Conservation (phyloP, 2,329 filamentous ascomycete genomes). For the Fusarium piperis region DNA sequence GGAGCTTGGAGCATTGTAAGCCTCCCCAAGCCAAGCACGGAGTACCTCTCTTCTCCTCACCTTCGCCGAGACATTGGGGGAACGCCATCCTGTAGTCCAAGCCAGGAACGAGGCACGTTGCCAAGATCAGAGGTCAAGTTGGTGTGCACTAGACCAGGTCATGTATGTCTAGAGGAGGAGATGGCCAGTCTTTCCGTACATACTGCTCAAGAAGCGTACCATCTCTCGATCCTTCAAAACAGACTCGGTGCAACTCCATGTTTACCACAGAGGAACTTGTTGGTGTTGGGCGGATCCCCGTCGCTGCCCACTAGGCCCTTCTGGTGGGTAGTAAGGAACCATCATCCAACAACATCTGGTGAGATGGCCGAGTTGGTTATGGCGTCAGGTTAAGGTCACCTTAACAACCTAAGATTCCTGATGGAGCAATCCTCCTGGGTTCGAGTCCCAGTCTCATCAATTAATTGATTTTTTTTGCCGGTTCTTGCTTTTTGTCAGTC, state of each 20-base stretch:
- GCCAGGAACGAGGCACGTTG: background rate
- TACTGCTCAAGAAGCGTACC: background rate
- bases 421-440: background rate
- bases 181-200: background rate
- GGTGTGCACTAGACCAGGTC: background rate
- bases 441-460: background rate
- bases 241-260: background rate
- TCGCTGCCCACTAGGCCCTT: background rate
- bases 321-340: background rate
- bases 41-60: background rate
- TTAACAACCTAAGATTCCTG: background rate
- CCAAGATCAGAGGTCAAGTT: background rate
- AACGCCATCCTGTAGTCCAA: background rate
- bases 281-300: background rate
- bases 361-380: background rate
- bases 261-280: background rate
- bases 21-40: background rate
- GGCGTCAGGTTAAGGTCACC: background rate
- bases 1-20: background rate
- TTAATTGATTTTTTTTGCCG: constrained; percentile 6
- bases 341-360: background rate
- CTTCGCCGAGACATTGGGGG: background rate
- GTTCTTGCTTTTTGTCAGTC: background rate
- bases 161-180: background rate
- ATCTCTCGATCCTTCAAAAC: background rate